phyloP scores from a whole-genome alignment of 179 eudicot species.

The Patellifolia procumbens region DNA sequence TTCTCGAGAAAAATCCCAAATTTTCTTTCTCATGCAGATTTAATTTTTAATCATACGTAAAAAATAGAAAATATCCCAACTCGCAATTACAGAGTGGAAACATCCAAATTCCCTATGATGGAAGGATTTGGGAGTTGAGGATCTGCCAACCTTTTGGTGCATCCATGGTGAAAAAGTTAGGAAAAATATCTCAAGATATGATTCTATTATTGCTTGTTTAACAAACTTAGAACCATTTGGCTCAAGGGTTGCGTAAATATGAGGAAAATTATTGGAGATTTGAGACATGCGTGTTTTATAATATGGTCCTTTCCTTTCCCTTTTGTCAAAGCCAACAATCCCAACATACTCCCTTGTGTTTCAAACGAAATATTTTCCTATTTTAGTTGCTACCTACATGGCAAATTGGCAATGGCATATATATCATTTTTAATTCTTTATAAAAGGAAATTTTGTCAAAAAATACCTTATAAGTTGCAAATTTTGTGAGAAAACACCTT shows the following conservation, averaged over 20 bases:
- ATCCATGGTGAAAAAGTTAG: background rate
- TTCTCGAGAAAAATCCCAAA: no score
- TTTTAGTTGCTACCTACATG: no score
- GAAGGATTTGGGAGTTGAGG: background rate
- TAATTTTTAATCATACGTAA: no score
- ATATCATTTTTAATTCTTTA: no score
- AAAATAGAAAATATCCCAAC: no score
- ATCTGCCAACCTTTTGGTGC: background rate
- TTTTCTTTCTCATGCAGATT: no score
- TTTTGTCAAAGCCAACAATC: background rate
- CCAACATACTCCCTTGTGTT: background rate
- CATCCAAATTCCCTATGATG: no score
- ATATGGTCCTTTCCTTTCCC: background rate
- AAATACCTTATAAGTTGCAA: no score
- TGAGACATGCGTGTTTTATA: conserved; percentile 19
- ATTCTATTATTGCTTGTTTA: conserved; percentile 34
- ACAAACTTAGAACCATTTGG: conserved; percentile 20
- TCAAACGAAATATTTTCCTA: background rate
- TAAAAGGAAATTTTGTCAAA: no score
- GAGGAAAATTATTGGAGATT: background rate
- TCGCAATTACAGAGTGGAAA: no score
- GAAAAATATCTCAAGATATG: conserved; percentile 21
- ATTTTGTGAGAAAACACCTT: no score
- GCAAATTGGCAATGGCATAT: no score
- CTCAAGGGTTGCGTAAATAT: conserved; percentile 29